Evolutionary conservation across 2,329 filamentous ascomycete genomes (phyloP), one percentile per base, ranked within the genome.

Genomic region (Hypoxylon sp.): DNA sequence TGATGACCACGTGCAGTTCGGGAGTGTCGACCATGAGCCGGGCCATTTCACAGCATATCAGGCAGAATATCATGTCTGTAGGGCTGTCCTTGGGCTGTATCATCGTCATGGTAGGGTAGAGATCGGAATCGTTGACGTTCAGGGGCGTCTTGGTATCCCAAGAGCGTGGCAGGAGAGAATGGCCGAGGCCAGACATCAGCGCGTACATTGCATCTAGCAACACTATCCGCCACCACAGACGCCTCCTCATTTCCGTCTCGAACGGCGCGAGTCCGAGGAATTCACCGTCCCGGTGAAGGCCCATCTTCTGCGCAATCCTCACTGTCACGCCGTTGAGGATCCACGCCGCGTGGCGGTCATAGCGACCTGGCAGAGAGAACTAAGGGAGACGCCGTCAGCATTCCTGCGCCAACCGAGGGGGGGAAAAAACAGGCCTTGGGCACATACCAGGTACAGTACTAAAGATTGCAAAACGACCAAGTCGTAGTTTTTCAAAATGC

Each of bases 281-380:
- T 57, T 82, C 80, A 29, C 85, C 86, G 57, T 89, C 86, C 10
- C 83, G 79, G 58, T 89, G 85, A 43, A 89, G 78, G 0, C 87
- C 87, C 79, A 89, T 86, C 67, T 87, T 86, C 68, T 88, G 83
- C 1, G 85, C 86, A 48, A 89, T 84, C 17, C 87, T 81, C 27
- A 89, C 78, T 4, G 85, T 78, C 13, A 85, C 77, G 3, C 86
- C 86, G 48, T 83, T 84, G 18, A 88, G 68, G 38, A 87, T 80
- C 83, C 84, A 88, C 3, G 82, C 77, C 1, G 82, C 81, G 63
- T 87, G 83, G 2, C 81, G 79, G 59, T 86, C 82, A 65, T 84
- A 85, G 4, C 82, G 80, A 27, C 83, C 82, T 48, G 84, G 79
- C 0, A 87, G 74, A 0, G 83, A 84, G 43, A 82, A 71, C 82